Base-by-base conservation (phyloP, 2,329 filamentous ascomycete genomes). In the Pseudogymnoascus sp. region DNA sequence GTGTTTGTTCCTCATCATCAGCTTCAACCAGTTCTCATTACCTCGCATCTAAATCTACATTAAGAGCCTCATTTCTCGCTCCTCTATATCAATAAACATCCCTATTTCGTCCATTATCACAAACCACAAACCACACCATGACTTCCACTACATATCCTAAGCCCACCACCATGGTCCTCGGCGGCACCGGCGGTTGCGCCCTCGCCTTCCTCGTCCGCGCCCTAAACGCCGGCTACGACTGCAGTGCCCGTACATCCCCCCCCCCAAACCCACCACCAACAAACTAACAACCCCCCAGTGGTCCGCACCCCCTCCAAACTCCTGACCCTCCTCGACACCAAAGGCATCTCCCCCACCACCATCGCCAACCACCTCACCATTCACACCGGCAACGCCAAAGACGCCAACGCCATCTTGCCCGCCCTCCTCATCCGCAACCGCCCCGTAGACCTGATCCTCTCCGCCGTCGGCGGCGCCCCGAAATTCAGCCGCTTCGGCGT, bases 261-360 rank as follows among this genome's bases (percentile, higher is more conserved):
- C 13, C 4, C 15, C 23, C 23, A 28, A 17, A n/a, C 1, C 23
- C 8, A 28, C 4, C 2, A 50, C n/a, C 23, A 50, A 9, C 23
- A 28, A 0, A 50, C 44, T 50, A 28, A 50, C 44, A 50, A 50
- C 15, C 44, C 44, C 23, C 44, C 21, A 50, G 44, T 84, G 36
- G 81, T 76, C 69, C 80, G 82, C 47, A 79, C 75, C 1, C 79
- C 82, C 7, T 74, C 76, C 59, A 83, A 81, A 65, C 78, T 85
- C 31, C 73, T 73, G 15, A 65, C 70, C 50, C 66, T 82, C 61
- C 68, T 76, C 3, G 60, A 50, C 70, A 0, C 66, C 36, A 21
- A 19, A 50, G 36, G 11, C 33, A 67, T 15, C 26, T 67, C 10
- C 66, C 69, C n/a, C 15, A 42, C 64, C 38, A 40, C 62, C 4